Base-by-base conservation (phyloP, 2,329 filamentous ascomycete species). In the Pseudogymnoascus sp. region DNA sequence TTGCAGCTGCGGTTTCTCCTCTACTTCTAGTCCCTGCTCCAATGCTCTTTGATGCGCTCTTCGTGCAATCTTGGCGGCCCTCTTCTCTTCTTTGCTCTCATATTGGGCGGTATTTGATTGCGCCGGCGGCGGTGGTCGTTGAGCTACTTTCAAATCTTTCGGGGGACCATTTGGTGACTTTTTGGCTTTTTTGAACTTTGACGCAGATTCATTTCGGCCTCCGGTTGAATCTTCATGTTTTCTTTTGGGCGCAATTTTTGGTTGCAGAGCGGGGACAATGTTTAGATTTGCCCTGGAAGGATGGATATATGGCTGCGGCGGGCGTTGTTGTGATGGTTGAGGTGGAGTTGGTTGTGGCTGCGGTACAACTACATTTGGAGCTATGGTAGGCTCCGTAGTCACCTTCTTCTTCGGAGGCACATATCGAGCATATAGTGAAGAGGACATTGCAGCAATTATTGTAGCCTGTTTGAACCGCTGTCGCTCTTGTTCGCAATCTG, bases 391-490 rank as follows among this genome's bases (percentile, higher is more conserved):
- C 4, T 23, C 18, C 9, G 43, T 21, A 49, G 43, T 37, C 62
- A 65, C 66, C 35, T 67, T 70, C 63, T 68, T 73, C 14, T 63
- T 59, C 11, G 69, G 65, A 5, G 71, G 71, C 11, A 72, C 62
- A 64, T 72, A 72, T 64, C 71, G 63, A 28, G 71, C 58, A 60
- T 60, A 60, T 35, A 41, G 11, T 2, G 58, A 40, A 25, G 35
- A 41, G 25, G 35, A 60, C 38, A 41, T 38, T 60, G 33, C n/a
- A 60, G 21, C 33, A 21, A 60, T 60, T 60, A 35, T 38, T 41
- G 58, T 25, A 60, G 25, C 31, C 18, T 60, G 58, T 60, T 40
- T 38, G 18, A n/a, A 41, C 6, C 23, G 16, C 58, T 40, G 21
- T 11, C 38, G 5, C 58, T 55, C 28, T 55, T 55, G 49, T 55